Evolutionary conservation across 1,139 yeast genomes (phyloP), one percentile per base, ranked within the genome.

Genomic region (Taiozyma onychis): DNA sequence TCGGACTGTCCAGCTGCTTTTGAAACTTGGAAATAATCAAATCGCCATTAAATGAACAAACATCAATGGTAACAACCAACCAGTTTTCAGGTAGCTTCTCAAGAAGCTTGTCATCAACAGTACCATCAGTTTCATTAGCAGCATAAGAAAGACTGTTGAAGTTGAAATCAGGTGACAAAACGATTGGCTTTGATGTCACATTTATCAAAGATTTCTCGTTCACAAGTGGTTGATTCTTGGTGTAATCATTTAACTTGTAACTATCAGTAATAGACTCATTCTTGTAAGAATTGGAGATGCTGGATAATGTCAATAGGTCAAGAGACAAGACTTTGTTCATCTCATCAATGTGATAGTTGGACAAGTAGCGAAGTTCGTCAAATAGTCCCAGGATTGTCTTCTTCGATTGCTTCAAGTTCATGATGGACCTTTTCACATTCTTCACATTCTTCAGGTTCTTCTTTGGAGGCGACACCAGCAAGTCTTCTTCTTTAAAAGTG

Each of bases 31-130:
- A 68, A 4, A 88, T 53, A 0, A 84, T 57, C 44, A 89, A 68
- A 60, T 80, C 84, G 0, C 83, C 86, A 7, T 82, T 75, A 9
- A 73, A 62, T 0, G 78, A 66, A 54, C 89, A 81, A n/a, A 81
- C 64, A 59, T 85, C 91, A 27, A 90, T 65, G 0, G 86, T 74
- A 1, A 88, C 68, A 0, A 83, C 76, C 14, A 76, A 66, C 88
- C 93, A 88, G 32, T 68, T 64, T 0, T 65, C 57, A 0, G 90
- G 88, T 49, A 68, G 49, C 37, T 42, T 55, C 46, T 43, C 56
- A 39, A 48, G 51, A 16, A 48, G 49, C 22, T 51, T 51, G 5
- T 52, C 47, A 34, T 51, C 51, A 7, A 44, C 16, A 49, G 54
- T 61, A 43, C 48, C 49, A 39, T 41, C 46, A 28, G 50, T 50